Evolutionary conservation across 2,329 filamentous ascomycete genomes (phyloP).

Genomic region (Monilinia fructicola): DNA sequence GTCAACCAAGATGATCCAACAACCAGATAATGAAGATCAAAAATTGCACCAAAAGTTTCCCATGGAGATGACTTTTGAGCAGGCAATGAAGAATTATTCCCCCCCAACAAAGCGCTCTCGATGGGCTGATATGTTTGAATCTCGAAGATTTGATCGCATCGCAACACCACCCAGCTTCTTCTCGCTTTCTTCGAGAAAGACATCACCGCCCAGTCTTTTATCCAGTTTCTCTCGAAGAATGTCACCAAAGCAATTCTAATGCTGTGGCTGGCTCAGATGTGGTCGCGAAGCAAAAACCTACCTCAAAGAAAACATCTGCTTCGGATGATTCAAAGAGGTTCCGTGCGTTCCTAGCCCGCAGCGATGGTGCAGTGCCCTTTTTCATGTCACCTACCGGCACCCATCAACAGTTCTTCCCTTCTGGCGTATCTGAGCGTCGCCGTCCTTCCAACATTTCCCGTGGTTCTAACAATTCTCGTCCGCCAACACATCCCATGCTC

Average conservation of each 20-base stretch:
- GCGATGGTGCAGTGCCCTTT: background rate
- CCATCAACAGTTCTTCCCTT: background rate
- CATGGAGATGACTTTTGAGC: background rate
- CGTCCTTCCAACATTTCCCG: background rate
- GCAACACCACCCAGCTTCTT: background rate
- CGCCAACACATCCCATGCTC: background rate
- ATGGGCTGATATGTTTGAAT: conserved; percentile 9
- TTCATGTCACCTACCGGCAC: background rate
- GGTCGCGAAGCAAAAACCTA: background rate
- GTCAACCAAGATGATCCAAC: background rate
- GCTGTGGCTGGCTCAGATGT: background rate
- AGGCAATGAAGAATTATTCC: background rate
- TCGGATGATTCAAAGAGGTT: conserved; percentile 1
- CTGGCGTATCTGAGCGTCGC: background rate
- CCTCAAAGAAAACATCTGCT: background rate
- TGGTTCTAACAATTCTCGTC: background rate
- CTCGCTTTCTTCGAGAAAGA: background rate
- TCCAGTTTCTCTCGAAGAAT: background rate
- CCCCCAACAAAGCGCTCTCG: conserved; percentile 13
- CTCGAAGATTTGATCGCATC: background rate
- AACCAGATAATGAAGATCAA: background rate
- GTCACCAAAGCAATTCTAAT: background rate
- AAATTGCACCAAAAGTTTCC: background rate
- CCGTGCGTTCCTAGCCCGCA: background rate
- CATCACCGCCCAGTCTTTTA: background rate